Evolutionary conservation across 768 basidiomycete species (phyloP).

Genomic region (Amylocystis lapponica): DNA sequence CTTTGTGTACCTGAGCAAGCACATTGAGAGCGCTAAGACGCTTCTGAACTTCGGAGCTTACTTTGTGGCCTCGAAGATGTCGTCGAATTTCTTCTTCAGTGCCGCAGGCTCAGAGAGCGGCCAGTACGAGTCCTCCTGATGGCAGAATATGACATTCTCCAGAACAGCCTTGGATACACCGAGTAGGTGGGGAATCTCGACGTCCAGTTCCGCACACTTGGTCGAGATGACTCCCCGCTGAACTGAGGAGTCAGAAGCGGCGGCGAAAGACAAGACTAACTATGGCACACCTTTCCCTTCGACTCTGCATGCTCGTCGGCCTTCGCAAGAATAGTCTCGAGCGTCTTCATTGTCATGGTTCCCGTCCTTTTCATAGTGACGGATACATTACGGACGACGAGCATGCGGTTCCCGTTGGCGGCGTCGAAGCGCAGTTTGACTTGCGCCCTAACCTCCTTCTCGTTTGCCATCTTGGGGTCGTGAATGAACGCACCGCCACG

Average conservation of each 20-base stretch:
- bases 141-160: constrained; percentile 99
- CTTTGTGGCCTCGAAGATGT: constrained; percentile 99
- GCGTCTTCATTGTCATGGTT: constrained; percentile 92
- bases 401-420: constrained; percentile 85
- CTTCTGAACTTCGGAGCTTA: constrained; percentile 24
- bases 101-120: constrained; percentile 86
- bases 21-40: neutral
- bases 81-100: constrained; percentile 98
- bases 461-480: constrained; percentile 99
- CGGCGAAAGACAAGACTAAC: too few species aligned
- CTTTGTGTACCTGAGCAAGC: constrained; percentile 76
- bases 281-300: constrained; percentile 63
- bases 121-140: constrained; percentile 99
- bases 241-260: neutral
- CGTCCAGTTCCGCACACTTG: constrained; percentile 95
- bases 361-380: constrained; percentile 89
- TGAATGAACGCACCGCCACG: constrained; percentile 98
- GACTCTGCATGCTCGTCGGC: constrained; percentile 62
- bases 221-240: constrained; percentile 90
- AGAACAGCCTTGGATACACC: constrained; percentile 98
- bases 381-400: constrained; percentile 84
- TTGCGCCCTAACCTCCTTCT: constrained; percentile 98
- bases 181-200: constrained; percentile 86
- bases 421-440: constrained; percentile 92
- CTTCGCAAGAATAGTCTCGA: constrained; percentile 83